Evolutionary conservation across 805 yeast genomes (phyloP).

Genomic region (Teunomyces stri): DNA sequence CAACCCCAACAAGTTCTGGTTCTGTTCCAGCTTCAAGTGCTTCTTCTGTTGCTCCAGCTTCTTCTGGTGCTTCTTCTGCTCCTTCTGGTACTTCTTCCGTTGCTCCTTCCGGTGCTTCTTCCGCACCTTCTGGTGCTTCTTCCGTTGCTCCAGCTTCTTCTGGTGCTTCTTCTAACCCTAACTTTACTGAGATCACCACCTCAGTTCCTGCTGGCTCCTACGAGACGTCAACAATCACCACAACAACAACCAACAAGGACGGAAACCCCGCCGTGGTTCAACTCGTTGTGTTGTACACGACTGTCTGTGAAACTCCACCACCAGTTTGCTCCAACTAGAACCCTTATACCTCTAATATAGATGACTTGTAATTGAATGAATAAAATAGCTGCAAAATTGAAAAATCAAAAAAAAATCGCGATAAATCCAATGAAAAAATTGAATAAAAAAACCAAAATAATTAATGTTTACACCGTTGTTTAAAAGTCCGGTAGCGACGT

Average conservation of each 20-base stretch:
- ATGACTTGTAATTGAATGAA: not conserved
- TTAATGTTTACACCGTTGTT: not conserved
- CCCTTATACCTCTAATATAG: not conserved
- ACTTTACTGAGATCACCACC: conserved; percentile 3
- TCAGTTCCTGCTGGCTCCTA: conserved; percentile 8
- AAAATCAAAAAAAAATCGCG: not conserved
- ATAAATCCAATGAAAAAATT: not conserved
- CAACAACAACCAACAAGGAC: conserved; percentile 5
- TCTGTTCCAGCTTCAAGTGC: not conserved
- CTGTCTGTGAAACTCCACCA: conserved; percentile 5
- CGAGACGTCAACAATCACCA: conserved; percentile 9
- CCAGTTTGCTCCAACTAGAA: not conserved
- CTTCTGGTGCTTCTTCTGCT: conserved; percentile 1
- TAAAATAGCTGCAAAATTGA: not conserved
- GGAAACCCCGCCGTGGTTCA: conserved; percentile 9
- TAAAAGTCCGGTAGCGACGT: not conserved
- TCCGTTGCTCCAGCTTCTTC: conserved; percentile 5
- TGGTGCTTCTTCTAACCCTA: conserved; percentile 5
- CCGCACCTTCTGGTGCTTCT: conserved; percentile 4
- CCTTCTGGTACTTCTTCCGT: too few species aligned
- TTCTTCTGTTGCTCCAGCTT: conserved; percentile 1
- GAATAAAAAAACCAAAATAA: not conserved
- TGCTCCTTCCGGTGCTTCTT: not conserved
- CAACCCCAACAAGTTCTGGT: not conserved
- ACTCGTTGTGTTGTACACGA: conserved; percentile 10